Base-by-base conservation (phyloP, 805 yeast genomes). In the Metschnikowia borealis region DNA sequence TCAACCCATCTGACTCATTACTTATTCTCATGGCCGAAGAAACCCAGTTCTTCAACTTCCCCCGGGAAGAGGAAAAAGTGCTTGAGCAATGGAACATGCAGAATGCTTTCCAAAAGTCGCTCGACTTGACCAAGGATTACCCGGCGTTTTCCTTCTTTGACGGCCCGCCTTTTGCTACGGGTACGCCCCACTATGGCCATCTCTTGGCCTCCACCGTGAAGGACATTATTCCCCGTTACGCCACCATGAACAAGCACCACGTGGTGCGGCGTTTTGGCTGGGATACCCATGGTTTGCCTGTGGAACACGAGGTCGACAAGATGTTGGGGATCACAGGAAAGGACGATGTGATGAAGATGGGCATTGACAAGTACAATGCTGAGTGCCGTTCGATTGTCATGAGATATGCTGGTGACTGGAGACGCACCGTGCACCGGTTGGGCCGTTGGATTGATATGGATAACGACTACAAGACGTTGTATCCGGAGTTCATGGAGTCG, bases 391-490 rank as follows among this genome's bases (percentile, higher is more conserved):
- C 92, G 42, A 94, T 94, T 74, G 99, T 94, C 54, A 94, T 94
- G 99, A 83, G 96, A 60, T 94, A 92, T 66, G 96, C 98, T 21
- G 84, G 75, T 37, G 97, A 91, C 62, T 94, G 99, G 99, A 82
- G 96, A 66, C 78, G 79, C 56, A 91, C 96, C 60, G 88, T 94
- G 62, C 92, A 90, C 48, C 87, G 98, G 73, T 72, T 94, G 59
- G 99, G 99, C 57, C 87, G 99, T 73, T 94, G 99, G 99, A 91
- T 94, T 66, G 99, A 94, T 73, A 92, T 94, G 74, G 99, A 94
- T 68, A 89, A 94, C 68, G 99, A 94, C 74, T 91, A 91, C 79
- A 92, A 92, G 76, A 94, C 99, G 29, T 79, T 94, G 71, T 90
- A 95, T 69, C 97, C 97, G 43, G 77, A 85, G 50, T 94, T 89